A percentile compares a stretch with the other conserved stretches of the same genome.
Conservation (phyloP, 305 asterid species). For the Stenogyne calaminthoides region DNA sequence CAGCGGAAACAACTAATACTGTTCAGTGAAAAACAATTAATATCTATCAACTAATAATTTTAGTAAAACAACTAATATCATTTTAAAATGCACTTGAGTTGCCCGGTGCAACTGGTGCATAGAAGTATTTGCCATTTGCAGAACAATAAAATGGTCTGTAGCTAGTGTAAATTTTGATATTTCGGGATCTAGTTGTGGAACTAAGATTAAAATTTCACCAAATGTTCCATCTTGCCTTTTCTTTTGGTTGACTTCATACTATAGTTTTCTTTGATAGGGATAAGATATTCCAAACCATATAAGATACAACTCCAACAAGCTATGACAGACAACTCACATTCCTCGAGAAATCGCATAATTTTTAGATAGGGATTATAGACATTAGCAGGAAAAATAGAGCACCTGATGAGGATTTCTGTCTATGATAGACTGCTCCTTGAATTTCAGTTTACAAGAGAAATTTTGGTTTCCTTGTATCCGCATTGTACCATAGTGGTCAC, state of each 20-base stretch:
- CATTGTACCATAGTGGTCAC: conserved; percentile 97
- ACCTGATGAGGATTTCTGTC: conserved; percentile 99
- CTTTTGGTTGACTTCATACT: not conserved
- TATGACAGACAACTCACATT: not conserved
- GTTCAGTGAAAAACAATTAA: too few relatives aligned
- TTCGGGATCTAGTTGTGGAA: not conserved
- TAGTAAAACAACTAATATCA: too few relatives aligned
- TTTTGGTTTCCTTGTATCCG: conserved; percentile 73
- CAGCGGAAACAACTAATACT: too few relatives aligned
- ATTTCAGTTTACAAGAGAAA: conserved; percentile 85
- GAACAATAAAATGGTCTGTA: not conserved
- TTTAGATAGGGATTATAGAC: conserved; percentile 21
- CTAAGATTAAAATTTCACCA: not conserved
- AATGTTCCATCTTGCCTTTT: not conserved
- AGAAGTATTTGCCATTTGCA: not conserved
- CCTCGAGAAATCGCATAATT: not conserved
- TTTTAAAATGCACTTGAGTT: too few relatives aligned
- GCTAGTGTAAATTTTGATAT: not conserved
- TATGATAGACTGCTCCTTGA: conserved; percentile 95
- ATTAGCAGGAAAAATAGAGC: conserved; percentile 24
- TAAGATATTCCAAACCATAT: conserved; percentile 1
- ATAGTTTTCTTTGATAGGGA: not conserved
- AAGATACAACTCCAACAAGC: not conserved
- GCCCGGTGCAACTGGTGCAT: too few relatives aligned
- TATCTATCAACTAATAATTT: too few relatives aligned